These are phyloP conservation scores for Lasiosphaeria miniovina DNA, from an alignment of 495 filamentous ascomycete genomes.

Conservation along the genomic window DNA sequence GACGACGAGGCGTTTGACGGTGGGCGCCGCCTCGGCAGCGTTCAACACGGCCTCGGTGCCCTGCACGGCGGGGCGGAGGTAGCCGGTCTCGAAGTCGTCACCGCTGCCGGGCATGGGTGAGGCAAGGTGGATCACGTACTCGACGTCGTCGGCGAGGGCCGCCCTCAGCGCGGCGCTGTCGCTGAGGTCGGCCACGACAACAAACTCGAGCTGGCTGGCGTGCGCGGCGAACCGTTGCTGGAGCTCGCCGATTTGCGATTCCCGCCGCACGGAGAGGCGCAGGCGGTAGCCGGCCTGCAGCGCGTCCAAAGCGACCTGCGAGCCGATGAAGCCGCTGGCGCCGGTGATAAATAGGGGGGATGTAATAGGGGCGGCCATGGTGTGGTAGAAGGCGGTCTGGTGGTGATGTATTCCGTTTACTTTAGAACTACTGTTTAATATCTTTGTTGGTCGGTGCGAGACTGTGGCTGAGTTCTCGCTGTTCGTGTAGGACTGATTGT, in stretches of 20 bases:
- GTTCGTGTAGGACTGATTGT: no score
- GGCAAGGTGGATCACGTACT: constrained; percentile 18
- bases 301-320: constrained; percentile 22
- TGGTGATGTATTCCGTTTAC: no score
- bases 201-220: constrained; percentile 14
- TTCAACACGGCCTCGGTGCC: constrained; percentile 16
- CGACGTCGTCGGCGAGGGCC: constrained; percentile 10
- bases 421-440: no score
- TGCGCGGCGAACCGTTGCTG: constrained; percentile 7
- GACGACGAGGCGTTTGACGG: constrained; percentile 14
- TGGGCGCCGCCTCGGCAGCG: constrained; percentile 3
- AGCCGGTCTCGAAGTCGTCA: constrained; percentile 19
- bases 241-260: constrained; percentile 11
- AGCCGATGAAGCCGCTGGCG: constrained; percentile 40
- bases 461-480: no score
- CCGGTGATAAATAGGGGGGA: constrained; percentile 32
- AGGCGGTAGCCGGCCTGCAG: constrained; percentile 15
- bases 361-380: constrained; percentile 2
- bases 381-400: not conserved
- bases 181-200: constrained; percentile 11
- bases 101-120: constrained; percentile 19
- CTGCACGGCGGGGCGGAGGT: constrained; percentile 16
- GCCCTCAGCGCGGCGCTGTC: constrained; percentile 7
- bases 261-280: constrained; percentile 13
- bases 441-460: no score